Evolutionary conservation across 164 flowering plant species (phyloP).

Genomic region (Vitis labrusca): DNA sequence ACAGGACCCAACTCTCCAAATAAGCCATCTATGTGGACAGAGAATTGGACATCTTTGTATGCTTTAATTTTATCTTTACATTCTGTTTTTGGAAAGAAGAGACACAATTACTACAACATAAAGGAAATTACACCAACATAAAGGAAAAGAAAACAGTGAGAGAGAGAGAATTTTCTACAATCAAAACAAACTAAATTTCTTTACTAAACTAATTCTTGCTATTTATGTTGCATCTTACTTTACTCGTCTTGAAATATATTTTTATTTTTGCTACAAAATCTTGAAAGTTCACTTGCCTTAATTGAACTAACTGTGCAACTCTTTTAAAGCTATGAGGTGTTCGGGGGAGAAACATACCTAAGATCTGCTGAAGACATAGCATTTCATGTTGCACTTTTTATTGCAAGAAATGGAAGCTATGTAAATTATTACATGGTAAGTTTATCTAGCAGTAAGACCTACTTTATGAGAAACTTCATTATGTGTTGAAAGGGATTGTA

Average conservation of each 20-base stretch:
- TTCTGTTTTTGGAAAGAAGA: not conserved
- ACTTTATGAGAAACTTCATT: not conserved
- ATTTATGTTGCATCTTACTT: too few relatives aligned
- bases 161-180: too few relatives aligned
- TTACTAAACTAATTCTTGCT: too few relatives aligned
- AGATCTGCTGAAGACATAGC: conserved; percentile 51
- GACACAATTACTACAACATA: too few relatives aligned
- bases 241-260: too few relatives aligned
- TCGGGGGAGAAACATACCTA: conserved; percentile 35
- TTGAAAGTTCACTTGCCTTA: not conserved
- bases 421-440: conserved; percentile 50
- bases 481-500: not conserved
- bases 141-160: too few relatives aligned
- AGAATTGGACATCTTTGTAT: conserved; percentile 90
- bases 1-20: conserved; percentile 85
- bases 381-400: conserved; percentile 36
- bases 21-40: conserved; percentile 92
- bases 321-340: conserved; percentile 35
- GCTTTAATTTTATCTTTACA: not conserved
- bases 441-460: not conserved
- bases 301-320: too few relatives aligned
- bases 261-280: not conserved
- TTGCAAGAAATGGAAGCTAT: conserved; percentile 43
- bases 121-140: too few relatives aligned
- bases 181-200: too few relatives aligned